A percentile compares a stretch with the other conserved stretches of the same genome.
phyloP scores from a whole-genome alignment of 306 rosid genomes.

The Ammopiptanthus mongolicus region DNA sequence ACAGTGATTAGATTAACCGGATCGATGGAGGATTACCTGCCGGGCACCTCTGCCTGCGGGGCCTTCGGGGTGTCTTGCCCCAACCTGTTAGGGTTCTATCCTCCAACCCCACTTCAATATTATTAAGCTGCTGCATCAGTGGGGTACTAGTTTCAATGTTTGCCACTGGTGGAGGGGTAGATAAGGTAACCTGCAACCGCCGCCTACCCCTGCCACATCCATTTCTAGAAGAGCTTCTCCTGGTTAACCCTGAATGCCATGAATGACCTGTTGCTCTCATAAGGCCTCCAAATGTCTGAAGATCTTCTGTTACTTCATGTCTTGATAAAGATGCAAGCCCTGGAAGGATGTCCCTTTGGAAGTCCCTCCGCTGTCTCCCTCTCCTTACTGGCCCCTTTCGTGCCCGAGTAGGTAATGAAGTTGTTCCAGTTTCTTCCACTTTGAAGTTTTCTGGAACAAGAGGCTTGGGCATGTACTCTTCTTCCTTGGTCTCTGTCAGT shows the following conservation, averaged over 20 bases:
- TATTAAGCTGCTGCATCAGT: conserved; percentile 53
- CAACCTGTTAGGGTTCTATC: conserved; percentile 90
- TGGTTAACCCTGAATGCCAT: conserved; percentile 69
- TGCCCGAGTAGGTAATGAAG: conserved; percentile 35
- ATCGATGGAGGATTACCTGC: conserved; percentile 63
- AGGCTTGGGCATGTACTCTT: conserved; percentile 88
- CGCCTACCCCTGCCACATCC: conserved; percentile 87
- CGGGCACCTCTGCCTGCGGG: conserved; percentile 82
- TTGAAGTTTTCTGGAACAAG: conserved; percentile 64
- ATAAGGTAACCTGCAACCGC: conserved; percentile 43
- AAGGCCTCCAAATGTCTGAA: conserved; percentile 90
- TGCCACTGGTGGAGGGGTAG: conserved; percentile 53
- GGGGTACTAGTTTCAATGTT: conserved; percentile 38
- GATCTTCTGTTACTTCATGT: conserved; percentile 96
- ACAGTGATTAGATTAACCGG: conserved; percentile 51
- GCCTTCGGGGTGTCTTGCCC: conserved; percentile 95
- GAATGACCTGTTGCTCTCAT: conserved; percentile 92
- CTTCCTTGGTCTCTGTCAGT: conserved; percentile 60
- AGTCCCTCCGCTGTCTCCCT: conserved; percentile 95
- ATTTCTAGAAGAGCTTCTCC: conserved; percentile 76
- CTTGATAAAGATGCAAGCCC: conserved; percentile 83
- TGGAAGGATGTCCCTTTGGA: conserved; percentile 98
- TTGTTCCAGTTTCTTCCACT: conserved; percentile 58
- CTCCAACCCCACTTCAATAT: conserved; percentile 65
- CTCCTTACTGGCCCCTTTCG: conserved; percentile 81